Evolutionary conservation across 139 green algal genomes (phyloP).

Genomic region (Medakamo hakoo): DNA sequence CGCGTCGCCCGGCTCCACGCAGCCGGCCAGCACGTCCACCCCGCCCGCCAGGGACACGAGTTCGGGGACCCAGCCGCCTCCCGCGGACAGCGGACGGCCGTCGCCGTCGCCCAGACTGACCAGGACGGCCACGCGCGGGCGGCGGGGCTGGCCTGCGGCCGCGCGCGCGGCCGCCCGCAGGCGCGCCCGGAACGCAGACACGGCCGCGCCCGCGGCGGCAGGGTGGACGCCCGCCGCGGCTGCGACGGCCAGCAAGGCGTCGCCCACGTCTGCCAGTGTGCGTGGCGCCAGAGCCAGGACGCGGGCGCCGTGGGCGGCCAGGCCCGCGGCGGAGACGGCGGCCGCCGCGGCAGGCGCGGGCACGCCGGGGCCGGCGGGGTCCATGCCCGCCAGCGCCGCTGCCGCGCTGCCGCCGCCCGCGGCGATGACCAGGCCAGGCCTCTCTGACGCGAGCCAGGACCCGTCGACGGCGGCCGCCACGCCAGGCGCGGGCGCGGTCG

Average conservation of each 20-base stretch:
- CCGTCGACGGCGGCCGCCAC: neutral
- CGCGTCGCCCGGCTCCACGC: slow-evolving; percentile 24
- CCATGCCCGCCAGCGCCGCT: too few species aligned
- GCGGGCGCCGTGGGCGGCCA: neutral
- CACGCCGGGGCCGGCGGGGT: neutral
- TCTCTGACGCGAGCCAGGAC: neutral
- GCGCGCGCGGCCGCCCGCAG: slow-evolving; percentile 35
- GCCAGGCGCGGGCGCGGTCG: too few species aligned
- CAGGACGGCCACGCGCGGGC: slow-evolving; percentile 49
- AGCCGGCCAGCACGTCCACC: slow-evolving; percentile 1
- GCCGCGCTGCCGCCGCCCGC: too few species aligned
- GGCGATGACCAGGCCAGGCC: neutral
- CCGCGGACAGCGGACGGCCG: slow-evolving; percentile 12
- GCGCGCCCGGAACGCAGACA: slow-evolving; percentile 45
- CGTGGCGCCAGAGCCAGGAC: neutral
- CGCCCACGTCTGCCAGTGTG: neutral
- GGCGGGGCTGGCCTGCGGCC: neutral
- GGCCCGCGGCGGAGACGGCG: neutral
- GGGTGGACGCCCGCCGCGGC: neutral
- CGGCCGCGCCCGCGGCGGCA: slow-evolving; percentile 9
- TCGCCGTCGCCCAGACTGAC: slow-evolving; percentile 18
- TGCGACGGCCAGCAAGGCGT: neutral
- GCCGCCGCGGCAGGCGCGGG: too few species aligned
- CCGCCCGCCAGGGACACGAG: slow-evolving; percentile 35
- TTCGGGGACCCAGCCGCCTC: slow-evolving; percentile 38